Evolutionary conservation across 169 alveolate genomes (phyloP).

Genomic region (Cryptosporidium andersoni): DNA sequence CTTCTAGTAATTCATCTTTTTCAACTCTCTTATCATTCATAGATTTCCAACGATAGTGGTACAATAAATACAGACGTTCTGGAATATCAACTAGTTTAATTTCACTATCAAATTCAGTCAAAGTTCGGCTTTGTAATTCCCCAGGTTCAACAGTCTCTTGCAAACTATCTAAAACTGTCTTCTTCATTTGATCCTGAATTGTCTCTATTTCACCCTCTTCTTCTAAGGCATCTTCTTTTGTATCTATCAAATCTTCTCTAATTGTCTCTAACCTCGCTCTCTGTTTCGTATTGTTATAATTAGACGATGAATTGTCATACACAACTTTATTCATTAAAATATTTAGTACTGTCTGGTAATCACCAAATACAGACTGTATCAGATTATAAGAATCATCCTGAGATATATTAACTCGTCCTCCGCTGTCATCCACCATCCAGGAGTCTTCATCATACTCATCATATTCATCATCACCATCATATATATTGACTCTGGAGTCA

Average conservation of each 20-base stretch:
- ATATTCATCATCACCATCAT: not conserved
- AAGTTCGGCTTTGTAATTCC: conserved; percentile 29
- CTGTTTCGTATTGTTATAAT: not conserved
- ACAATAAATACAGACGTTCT: conserved; percentile 49
- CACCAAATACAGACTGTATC: conserved; percentile 70
- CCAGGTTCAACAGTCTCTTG: conserved; percentile 27
- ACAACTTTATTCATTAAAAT: conserved; percentile 55
- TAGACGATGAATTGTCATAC: conserved; percentile 1
- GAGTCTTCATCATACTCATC: conserved; percentile 31
- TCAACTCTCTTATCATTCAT: conserved; percentile 6
- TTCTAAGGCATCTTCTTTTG: not conserved
- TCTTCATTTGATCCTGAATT: conserved; percentile 24
- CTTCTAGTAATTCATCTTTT: conserved; percentile 34
- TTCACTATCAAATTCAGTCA: conserved; percentile 62
- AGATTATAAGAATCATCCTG: conserved; percentile 35
- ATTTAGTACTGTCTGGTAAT: conserved; percentile 58
- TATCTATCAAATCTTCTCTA: not conserved
- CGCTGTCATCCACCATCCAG: conserved; percentile 66
- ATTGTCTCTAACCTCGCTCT: not conserved
- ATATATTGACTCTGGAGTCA: conserved; percentile 2
- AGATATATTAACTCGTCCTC: not conserved
- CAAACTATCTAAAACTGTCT: conserved; percentile 33
- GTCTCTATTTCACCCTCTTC: conserved; percentile 49
- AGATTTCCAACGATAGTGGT: conserved; percentile 44
- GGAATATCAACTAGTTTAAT: conserved; percentile 48